Conservation (phyloP, 495 filamentous ascomycete genomes). For the Podospora didyma region DNA sequence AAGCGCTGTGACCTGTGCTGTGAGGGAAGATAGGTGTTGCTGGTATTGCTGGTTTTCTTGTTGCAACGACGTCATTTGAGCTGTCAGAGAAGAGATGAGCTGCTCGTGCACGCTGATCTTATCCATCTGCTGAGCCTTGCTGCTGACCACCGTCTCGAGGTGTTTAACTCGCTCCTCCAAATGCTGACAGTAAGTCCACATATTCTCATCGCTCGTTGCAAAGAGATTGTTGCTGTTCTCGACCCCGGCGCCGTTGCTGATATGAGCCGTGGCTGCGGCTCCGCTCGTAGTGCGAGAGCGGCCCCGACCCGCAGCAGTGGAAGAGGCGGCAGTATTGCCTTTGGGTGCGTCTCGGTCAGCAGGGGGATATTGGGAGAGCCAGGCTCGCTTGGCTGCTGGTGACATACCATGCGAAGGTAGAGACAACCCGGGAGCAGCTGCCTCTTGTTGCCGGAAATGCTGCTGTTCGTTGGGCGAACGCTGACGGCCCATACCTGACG, state of each 20-base stretch:
- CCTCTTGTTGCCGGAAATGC: slow-evolving; percentile 43
- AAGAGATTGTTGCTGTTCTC: slow-evolving; percentile 43
- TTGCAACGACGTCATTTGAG: slow-evolving; percentile 21
- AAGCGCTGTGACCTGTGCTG: neutral
- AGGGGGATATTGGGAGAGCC: slow-evolving; percentile 41
- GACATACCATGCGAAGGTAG: slow-evolving; percentile 37
- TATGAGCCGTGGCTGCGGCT: slow-evolving; percentile 24
- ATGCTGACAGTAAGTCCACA: slow-evolving; percentile 49
- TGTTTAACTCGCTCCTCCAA: slow-evolving; percentile 45
- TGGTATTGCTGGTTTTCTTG: neutral
- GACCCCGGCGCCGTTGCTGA: slow-evolving; percentile 16
- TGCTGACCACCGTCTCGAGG: slow-evolving; percentile 29
- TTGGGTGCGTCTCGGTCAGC: slow-evolving; percentile 45
- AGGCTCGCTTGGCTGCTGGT: slow-evolving; percentile 27
- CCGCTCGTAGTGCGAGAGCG: slow-evolving; percentile 22
- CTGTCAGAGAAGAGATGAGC: slow-evolving; percentile 17
- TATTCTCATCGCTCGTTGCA: slow-evolving; percentile 34
- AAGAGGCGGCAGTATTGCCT: slow-evolving; percentile 30
- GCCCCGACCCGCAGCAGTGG: slow-evolving; percentile 12
- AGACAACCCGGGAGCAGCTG: slow-evolving; percentile 31
- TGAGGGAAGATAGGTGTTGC: neutral
- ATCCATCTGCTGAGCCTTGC: slow-evolving; percentile 28
- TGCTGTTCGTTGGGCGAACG: slow-evolving; percentile 69
- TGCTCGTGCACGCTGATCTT: slow-evolving; percentile 41
- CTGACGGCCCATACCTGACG: slow-evolving; percentile 49